Conservation (phyloP, 257 asterid species). For the Solanum appendiculatum region DNA sequence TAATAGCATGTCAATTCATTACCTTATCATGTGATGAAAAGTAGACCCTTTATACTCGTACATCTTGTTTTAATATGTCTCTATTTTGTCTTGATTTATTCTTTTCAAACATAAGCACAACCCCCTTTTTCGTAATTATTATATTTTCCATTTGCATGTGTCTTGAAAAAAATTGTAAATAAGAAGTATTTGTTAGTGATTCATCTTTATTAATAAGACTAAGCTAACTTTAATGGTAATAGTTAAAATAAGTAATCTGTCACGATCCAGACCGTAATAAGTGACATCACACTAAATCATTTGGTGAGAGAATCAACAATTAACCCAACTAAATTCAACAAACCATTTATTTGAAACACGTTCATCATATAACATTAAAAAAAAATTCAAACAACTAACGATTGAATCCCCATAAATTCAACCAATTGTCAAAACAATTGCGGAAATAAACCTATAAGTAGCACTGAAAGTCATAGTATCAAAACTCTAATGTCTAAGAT, state of each 20-base stretch:
- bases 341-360: not conserved
- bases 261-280: accelerated
- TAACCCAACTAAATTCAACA: not conserved
- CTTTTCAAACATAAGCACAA: not conserved
- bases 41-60: not conserved
- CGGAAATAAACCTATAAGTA: too few relatives aligned
- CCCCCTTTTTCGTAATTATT: not conserved
- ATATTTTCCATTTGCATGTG: not conserved
- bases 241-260: not conserved
- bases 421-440: too few relatives aligned
- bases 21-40: not conserved
- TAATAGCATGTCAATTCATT: not conserved
- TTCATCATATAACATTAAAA: not conserved
- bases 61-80: not conserved
- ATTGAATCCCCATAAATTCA: too few relatives aligned
- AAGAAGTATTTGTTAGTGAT: not conserved
- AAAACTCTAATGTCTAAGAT: too few relatives aligned
- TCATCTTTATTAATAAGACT: not conserved
- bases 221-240: not conserved
- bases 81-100: not conserved
- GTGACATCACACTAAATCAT: not conserved
- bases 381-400: too few relatives aligned
- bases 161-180: not conserved
- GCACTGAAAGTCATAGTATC: too few relatives aligned
- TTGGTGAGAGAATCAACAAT: not conserved